Evolutionary conservation across 2,329 filamentous ascomycete genomes (phyloP).

Genomic region (Setomelanomma holmii): DNA sequence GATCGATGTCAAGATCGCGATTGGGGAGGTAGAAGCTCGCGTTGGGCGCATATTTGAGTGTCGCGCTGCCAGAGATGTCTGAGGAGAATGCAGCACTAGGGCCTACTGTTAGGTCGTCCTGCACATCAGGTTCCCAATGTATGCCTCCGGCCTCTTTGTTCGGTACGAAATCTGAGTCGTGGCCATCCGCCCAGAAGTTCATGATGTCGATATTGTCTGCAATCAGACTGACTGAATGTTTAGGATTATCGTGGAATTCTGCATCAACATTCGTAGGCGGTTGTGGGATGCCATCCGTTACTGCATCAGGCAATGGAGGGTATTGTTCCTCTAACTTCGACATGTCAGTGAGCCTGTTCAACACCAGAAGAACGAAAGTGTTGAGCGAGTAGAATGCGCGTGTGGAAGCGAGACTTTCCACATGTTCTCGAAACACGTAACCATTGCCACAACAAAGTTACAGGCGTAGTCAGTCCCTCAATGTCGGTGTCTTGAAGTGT

Average conservation of each 20-base stretch:
- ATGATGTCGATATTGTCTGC: neutral
- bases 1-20: neutral
- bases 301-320: neutral
- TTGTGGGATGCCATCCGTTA: neutral
- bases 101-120: neutral
- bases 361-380: too few species aligned
- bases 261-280: neutral
- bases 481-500: too few species aligned
- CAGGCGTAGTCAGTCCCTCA: too few species aligned
- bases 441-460: too few species aligned
- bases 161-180: neutral
- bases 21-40: neutral
- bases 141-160: neutral
- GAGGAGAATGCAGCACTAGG: neutral
- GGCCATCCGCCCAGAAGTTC: neutral
- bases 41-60: neutral
- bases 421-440: too few species aligned
- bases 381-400: neutral
- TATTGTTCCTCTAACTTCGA: neutral
- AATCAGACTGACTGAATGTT: neutral
- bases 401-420: too few species aligned
- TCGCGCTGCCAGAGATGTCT: neutral
- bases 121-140: neutral
- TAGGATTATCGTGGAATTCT: neutral
- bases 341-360: neutral